These are phyloP conservation scores for Sanchytrium tribonematis DNA, from an alignment of 371 early-diverging fungal genomes.

Conservation along the genomic window DNA sequence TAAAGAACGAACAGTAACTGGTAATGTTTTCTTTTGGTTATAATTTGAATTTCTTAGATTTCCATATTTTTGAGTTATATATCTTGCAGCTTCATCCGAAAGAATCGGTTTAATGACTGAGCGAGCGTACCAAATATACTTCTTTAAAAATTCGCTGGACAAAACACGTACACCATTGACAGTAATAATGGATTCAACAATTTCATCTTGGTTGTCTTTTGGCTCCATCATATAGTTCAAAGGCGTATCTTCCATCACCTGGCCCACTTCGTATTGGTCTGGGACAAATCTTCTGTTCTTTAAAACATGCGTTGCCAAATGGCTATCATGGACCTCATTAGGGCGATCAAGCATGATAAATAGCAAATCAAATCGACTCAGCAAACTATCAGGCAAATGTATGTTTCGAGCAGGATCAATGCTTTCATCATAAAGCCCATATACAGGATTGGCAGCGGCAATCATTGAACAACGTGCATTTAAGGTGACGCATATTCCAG, in stretches of 20 bases:
- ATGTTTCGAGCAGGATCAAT: conserved; percentile 14
- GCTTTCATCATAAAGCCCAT: conserved; percentile 29
- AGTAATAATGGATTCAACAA: neutral
- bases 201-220: neutral
- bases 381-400: conserved; percentile 16
- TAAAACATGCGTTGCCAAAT: conserved; percentile 14
- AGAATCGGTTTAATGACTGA: conserved; percentile 35
- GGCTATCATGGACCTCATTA: conserved; percentile 30
- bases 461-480: conserved; percentile 95
- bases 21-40: conserved; percentile 23
- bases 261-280: neutral
- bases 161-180: conserved; percentile 13
- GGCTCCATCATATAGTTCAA: neutral
- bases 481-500: conserved; percentile 89
- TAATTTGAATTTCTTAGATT: conserved; percentile 27
- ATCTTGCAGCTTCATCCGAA: conserved; percentile 13
- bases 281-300: conserved; percentile 3
- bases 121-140: conserved; percentile 59
- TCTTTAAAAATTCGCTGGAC: conserved; percentile 42
- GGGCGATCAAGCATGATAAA: conserved; percentile 82
- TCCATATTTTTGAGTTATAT: conserved; percentile 10
- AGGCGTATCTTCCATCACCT: neutral
- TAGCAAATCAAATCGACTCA: conserved; percentile 35
- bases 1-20: conserved; percentile 91
- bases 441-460: conserved; percentile 97